These are phyloP conservation scores for Hydrangea macrophylla DNA, from an alignment of 148 eudicot genomes.

Conservation along the genomic window DNA sequence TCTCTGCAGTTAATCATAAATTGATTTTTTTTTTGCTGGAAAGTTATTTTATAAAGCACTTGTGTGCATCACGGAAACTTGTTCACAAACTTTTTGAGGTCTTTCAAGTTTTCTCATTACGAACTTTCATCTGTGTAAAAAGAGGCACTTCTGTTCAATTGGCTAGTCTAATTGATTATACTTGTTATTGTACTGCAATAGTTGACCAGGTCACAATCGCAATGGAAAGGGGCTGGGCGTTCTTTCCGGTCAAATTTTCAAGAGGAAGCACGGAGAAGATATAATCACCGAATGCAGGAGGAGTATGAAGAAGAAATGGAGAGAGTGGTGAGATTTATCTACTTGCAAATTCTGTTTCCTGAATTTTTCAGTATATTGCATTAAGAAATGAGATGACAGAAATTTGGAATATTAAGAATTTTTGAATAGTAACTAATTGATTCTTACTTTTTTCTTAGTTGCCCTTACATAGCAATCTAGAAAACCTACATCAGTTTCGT, in stretches of 20 bases:
- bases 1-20: too few relatives aligned
- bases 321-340: constrained; percentile 59
- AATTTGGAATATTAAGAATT: too few relatives aligned
- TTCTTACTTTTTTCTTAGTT: too few relatives aligned
- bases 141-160: background rate
- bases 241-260: constrained; percentile 62
- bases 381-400: too few relatives aligned
- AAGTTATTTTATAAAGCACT: background rate
- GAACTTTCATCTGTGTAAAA: background rate
- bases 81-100: background rate
- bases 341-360: background rate
- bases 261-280: too few relatives aligned
- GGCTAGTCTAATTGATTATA: constrained; percentile 12
- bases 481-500: too few relatives aligned
- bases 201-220: constrained; percentile 52
- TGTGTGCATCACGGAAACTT: background rate
- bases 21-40: too few relatives aligned
- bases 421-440: too few relatives aligned
- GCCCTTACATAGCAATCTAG: too few relatives aligned
- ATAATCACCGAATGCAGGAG: too few relatives aligned
- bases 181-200: constrained; percentile 20
- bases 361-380: background rate
- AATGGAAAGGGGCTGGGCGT: constrained; percentile 39
- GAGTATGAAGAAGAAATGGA: too few relatives aligned
- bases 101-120: too few relatives aligned